Evolutionary conservation across 371 early-diverging fungal species (phyloP), one percentile per base, ranked within the genome.

Genomic region (Mucor mucedo): DNA sequence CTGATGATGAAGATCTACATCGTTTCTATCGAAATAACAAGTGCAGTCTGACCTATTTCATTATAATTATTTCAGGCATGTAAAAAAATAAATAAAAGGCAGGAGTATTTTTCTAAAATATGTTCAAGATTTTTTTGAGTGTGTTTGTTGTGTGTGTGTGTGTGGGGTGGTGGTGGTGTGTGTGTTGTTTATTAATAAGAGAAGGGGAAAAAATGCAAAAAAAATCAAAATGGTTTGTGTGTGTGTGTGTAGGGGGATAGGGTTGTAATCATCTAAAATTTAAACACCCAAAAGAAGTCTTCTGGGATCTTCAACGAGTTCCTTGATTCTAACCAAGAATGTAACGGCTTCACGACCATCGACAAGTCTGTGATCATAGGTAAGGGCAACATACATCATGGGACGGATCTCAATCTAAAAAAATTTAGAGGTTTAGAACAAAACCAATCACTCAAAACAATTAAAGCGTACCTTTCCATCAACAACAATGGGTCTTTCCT

Each of bases 291-390:
- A 84, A 60, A 98, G 85, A 74, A 98, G 76, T 69, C 96, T 86
- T 63, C 90, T 83, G 58, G 99, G 99, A 71, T 98, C 98, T 83
- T 98, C 98, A 55, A 98, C 87, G 66, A 86, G 80, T 84, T 97
- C 94, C 88, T 98, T 98, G 63, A 98, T 62, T 78, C 91, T 94
- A 69, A 96, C 95, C 63, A 98, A 85, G 93, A 97, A 98, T 48
- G 97, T 95, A 45, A 95, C 95, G 29, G 97, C 98, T 84, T 98
- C 98, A 80, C 98, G 94, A 41, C 98, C 98, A 74, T 98, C 98
- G 75, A 98, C 93, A 60, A 98, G 73, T 67, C 97, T 93, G 85
- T 98, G 99, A 77, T 98, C 98, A 74, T 98, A 98, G 50, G 98
- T 96, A 52, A 98, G 85, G 27, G 98, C 98, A 65, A 98, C 81